phyloP scores from a whole-genome alignment of 2,329 filamentous ascomycete species.

The Helotiales sp. region DNA sequence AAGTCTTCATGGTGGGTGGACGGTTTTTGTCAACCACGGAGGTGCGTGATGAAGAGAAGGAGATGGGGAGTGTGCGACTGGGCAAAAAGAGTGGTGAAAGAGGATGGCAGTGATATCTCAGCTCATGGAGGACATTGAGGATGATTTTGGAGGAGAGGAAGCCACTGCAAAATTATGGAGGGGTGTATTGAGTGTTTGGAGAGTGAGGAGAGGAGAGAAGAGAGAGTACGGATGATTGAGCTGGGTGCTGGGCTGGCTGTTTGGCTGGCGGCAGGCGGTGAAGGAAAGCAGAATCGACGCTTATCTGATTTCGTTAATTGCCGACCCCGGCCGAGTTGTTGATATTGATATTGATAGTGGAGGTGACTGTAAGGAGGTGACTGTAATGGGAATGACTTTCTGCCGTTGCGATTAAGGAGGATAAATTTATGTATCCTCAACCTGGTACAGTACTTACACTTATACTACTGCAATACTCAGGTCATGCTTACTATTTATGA shows the following conservation, averaged over 20 bases:
- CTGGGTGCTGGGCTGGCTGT: slow-evolving; percentile 5
- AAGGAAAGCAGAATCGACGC: background rate
- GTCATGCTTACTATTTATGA: too few species aligned
- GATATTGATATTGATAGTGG: background rate
- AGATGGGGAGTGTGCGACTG: slow-evolving; percentile 17
- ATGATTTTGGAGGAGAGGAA: slow-evolving; percentile 4
- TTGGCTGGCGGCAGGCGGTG: slow-evolving; percentile 13
- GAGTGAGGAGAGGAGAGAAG: slow-evolving; percentile 10
- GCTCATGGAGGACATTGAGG: slow-evolving; percentile 15
- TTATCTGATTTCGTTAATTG: slow-evolving; percentile 14
- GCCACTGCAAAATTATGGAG: slow-evolving; percentile 13
- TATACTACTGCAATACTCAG: too few species aligned
- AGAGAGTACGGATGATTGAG: slow-evolving; percentile 10
- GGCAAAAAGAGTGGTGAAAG: slow-evolving; percentile 9
- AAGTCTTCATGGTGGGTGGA: slow-evolving; percentile 42
- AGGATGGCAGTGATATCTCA: background rate
- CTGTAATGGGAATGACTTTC: too few species aligned
- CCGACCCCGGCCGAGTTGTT: slow-evolving; percentile 7
- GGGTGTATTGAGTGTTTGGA: slow-evolving; percentile 19
- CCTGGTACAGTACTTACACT: too few species aligned
- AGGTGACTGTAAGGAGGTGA: background rate
- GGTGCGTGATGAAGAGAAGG: slow-evolving; percentile 4
- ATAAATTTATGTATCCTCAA: too few species aligned
- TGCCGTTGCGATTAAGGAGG: background rate
- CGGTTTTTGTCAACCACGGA: slow-evolving; percentile 20